Conservation (phyloP, 768 basidiomycete genomes). For the Thelephora aurantiotincta region DNA sequence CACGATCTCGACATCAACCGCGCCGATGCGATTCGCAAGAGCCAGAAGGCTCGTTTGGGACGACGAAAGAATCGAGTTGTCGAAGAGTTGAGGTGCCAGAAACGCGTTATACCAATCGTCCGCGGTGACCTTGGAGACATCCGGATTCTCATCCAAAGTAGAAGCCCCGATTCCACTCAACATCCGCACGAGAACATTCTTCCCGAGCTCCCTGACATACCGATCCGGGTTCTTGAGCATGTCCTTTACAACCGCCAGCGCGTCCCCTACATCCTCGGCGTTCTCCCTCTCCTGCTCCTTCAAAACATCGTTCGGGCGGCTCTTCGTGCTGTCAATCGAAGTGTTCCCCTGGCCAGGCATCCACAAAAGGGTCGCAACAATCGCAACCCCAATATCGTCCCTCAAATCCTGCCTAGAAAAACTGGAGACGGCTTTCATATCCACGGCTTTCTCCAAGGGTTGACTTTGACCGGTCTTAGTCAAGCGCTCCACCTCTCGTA, state of each 20-base stretch:
- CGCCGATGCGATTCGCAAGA: constrained; percentile 15
- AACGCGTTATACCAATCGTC: neutral
- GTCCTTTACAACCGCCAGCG: constrained; percentile 22
- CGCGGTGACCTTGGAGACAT: neutral
- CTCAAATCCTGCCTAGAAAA: constrained; percentile 33
- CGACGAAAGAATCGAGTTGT: constrained; percentile 26
- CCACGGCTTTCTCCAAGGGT: neutral
- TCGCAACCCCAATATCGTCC: constrained; percentile 26
- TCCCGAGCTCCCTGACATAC: constrained; percentile 16
- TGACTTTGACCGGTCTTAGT: constrained; percentile 6
- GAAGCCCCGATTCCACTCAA: constrained; percentile 17
- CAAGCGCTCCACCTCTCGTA: constrained; percentile 9
- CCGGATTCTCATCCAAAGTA: neutral
- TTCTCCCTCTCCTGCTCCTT: constrained; percentile 2
- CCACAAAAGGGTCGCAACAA: constrained; percentile 26
- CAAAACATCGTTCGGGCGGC: neutral
- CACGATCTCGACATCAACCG: constrained; percentile 14
- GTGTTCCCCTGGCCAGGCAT: neutral
- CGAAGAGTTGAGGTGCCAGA: constrained; percentile 21
- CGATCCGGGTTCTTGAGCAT: constrained; percentile 20
- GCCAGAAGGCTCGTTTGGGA: constrained; percentile 14
- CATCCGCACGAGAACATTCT: constrained; percentile 23
- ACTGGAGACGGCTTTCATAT: constrained; percentile 16
- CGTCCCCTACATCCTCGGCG: constrained; percentile 17
- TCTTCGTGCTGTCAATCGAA: neutral